phyloP scores from a whole-genome alignment of 257 asterid species.

The Jacaranda mimosifolia region DNA sequence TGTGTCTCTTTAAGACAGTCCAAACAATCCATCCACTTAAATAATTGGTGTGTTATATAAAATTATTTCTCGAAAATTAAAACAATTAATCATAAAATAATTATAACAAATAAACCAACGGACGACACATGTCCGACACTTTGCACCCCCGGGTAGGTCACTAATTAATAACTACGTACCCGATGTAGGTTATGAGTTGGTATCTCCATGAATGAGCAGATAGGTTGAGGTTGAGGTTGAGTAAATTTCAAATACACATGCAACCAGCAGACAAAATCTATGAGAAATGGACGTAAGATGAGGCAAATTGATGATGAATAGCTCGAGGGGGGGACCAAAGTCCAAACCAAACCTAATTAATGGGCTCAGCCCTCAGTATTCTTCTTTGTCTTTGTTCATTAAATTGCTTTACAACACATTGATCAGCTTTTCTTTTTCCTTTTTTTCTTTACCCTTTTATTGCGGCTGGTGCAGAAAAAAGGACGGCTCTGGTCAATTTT shows the following conservation, averaged over 20 bases:
- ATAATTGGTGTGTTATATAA: background rate
- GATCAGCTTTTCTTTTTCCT: background rate
- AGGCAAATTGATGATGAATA: slow-evolving; percentile 21
- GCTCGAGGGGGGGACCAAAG: slow-evolving; percentile 38
- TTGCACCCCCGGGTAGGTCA: background rate
- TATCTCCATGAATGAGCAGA: background rate
- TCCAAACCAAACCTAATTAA: too few species aligned
- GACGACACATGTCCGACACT: background rate
- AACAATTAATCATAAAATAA: background rate
- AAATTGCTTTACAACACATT: slow-evolving; percentile 36
- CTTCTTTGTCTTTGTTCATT: slow-evolving; percentile 42
- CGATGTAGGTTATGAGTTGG: background rate
- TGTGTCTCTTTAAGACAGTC: too few species aligned
- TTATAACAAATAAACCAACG: background rate
- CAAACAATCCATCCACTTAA: too few species aligned
- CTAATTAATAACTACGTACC: background rate
- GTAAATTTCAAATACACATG: background rate
- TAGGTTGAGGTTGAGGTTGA: background rate
- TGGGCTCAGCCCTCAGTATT: background rate
- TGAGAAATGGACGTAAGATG: slow-evolving; percentile 42
- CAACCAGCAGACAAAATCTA: slow-evolving; percentile 34
- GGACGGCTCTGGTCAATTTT: slow-evolving; percentile 44
- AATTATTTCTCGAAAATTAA: background rate
- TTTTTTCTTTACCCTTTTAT: background rate
- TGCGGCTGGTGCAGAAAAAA: background rate